Percentiles rank a stretch among this genome's conserved stretches.
Evolutionary conservation across 1,139 yeast species (phyloP).

Genomic region (Debaryomyces subglobosus): DNA sequence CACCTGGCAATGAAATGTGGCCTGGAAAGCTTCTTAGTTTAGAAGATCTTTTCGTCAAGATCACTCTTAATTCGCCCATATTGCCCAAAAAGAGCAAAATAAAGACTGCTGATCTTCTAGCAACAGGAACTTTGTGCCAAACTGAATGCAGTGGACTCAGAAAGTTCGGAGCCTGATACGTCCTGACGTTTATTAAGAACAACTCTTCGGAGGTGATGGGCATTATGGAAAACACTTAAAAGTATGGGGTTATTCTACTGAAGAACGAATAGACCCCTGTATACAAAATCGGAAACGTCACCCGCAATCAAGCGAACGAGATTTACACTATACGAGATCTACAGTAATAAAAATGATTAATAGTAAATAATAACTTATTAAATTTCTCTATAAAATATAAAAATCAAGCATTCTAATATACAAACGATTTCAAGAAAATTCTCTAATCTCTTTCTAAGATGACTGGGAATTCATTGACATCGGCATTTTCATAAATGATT

Average conservation of each 20-base stretch:
- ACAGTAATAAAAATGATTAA: neutral
- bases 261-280: slow-evolving; percentile 2
- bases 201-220: slow-evolving; percentile 21
- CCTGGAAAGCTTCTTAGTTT: slow-evolving; percentile 76
- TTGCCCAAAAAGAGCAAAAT: slow-evolving; percentile 70
- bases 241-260: neutral
- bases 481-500: slow-evolving; percentile 73
- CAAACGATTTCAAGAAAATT: neutral
- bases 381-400: slow-evolving; percentile 7
- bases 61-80: slow-evolving; percentile 73
- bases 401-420: slow-evolving; percentile 4
- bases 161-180: slow-evolving; percentile 28
- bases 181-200: slow-evolving; percentile 25
- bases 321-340: neutral
- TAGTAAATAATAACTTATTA: neutral
- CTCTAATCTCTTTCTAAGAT: slow-evolving; percentile 46
- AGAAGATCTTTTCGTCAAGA: slow-evolving; percentile 76
- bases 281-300: slow-evolving; percentile 1
- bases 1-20: slow-evolving; percentile 89
- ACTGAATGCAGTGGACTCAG: slow-evolving; percentile 40
- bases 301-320: neutral
- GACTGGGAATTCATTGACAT: slow-evolving; percentile 64
- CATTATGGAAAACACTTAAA: slow-evolving; percentile 1
- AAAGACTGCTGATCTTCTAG: slow-evolving; percentile 78
- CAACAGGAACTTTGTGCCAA: slow-evolving; percentile 60